Base-by-base conservation (phyloP, 768 basidiomycete species). In the Russula lepida region DNA sequence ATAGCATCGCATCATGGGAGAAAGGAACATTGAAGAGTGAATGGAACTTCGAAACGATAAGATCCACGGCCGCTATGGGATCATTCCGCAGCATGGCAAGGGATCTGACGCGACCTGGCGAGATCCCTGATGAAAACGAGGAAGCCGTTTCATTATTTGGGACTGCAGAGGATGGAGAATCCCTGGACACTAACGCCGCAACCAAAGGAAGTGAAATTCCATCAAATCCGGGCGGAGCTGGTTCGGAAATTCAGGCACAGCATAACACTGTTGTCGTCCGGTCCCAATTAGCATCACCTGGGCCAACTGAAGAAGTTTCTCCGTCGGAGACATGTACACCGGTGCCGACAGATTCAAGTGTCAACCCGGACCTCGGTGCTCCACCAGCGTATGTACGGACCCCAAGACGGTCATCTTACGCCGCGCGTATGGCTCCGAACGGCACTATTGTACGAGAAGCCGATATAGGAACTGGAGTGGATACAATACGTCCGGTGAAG, bases 41-140 rank as follows among this genome's bases (percentile, higher is more conserved):
- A 64, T 98, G 95, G 97, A 92, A 89, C 71, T 98, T 98, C 71
- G 94, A 94, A 68, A 95, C 92, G 2, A 76, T 93, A 67, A 85
- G 79, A 61, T 80, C 87, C 5, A 76, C 81, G 9, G 79, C 84
- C 30, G 83, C 85, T 4, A 88, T 91, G 83, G 89, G 88, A 44
- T 85, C 89, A 3, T 84, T 86, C 69, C 82, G 84, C 53, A 85
- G 81, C 59, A 85, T 87, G 76, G 79, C 84, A 8, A 84, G 80
- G 67, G 88, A 90, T 68, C 73, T 89, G 25, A 77, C 81, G 73
- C 80, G 81, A 30, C 68, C 69, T 11, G 74, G 77, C 4, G 81
- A 80, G 54, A 82, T 84, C 73, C 80, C 80, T 15, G 74, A 77
- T 41, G 84, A 84, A 58, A 82, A 83, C 12, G 73, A 76, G 58